Conservation (phyloP, 2,329 filamentous ascomycete species). For the Calonectria montana region DNA sequence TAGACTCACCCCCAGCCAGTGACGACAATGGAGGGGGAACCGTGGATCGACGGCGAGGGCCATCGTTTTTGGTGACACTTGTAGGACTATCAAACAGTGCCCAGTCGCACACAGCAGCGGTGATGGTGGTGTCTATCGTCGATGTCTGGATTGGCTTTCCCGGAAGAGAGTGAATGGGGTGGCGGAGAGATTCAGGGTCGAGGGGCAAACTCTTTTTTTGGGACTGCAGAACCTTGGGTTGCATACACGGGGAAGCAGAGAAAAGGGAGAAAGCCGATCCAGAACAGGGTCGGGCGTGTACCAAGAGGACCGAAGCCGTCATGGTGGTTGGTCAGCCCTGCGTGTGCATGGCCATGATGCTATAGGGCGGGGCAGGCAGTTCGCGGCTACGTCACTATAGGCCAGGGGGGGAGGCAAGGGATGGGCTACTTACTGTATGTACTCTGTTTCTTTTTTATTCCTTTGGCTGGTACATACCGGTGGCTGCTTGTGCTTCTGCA, state of each 20-base stretch:
- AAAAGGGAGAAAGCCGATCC: not conserved
- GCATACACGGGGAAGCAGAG: not conserved
- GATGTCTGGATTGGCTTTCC: not conserved
- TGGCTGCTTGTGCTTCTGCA: not conserved
- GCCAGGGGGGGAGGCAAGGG: not conserved
- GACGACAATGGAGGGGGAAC: not conserved
- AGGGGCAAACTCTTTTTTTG: not conserved
- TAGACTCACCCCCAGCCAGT: not conserved
- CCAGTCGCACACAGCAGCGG: not conserved
- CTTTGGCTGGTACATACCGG: not conserved
- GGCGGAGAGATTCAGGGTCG: slow-evolving; percentile 1
- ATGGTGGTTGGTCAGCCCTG: slow-evolving; percentile 26
- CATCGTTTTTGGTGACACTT: not conserved
- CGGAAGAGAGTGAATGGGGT: not conserved
- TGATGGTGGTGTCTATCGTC: not conserved
- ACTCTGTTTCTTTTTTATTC: not conserved
- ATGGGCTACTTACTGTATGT: not conserved
- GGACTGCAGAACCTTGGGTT: not conserved
- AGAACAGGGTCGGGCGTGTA: not conserved
- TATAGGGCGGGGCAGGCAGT: slow-evolving; percentile 11
- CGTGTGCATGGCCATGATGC: slow-evolving; percentile 16
- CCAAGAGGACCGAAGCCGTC: not conserved
- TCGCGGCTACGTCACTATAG: slow-evolving; percentile 25
- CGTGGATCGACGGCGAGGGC: not conserved
- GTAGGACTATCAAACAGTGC: not conserved